These are phyloP conservation scores for Ascochyta fabae DNA, from an alignment of 2,329 filamentous ascomycete genomes.

Conservation along the genomic window DNA sequence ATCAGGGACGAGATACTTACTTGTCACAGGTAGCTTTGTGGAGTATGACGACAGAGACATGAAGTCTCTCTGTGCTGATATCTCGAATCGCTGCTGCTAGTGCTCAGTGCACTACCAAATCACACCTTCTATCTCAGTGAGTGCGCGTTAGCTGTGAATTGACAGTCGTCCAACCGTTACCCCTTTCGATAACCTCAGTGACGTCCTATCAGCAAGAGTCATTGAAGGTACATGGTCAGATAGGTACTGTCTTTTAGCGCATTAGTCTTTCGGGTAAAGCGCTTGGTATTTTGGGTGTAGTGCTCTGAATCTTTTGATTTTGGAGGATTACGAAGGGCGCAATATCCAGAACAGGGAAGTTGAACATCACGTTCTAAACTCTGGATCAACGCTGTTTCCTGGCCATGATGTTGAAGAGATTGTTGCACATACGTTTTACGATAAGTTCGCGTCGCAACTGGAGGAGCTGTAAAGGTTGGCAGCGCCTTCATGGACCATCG, in stretches of 20 bases:
- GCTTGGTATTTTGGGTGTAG: neutral
- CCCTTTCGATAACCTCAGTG: neutral
- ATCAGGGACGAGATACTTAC: neutral
- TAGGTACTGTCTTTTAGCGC: neutral
- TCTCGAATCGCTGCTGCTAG: neutral
- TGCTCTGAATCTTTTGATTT: neutral
- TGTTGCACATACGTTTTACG: too few relatives aligned
- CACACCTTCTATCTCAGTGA: too few relatives aligned
- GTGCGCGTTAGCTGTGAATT: too few relatives aligned
- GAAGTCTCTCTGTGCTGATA: neutral
- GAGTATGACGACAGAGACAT: neutral
- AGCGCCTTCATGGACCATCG: neutral
- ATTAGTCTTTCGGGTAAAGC: neutral
- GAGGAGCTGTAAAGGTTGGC: neutral
- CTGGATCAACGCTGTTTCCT: neutral
- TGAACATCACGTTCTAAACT: neutral
- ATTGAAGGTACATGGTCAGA: neutral
- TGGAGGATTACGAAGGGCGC: neutral
- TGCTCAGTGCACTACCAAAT: neutral
- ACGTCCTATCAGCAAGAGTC: neutral
- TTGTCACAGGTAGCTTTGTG: neutral
- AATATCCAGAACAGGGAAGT: neutral
- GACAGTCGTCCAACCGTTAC: neutral
- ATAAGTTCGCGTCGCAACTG: too few relatives aligned
- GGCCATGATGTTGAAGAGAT: too few relatives aligned